These are phyloP conservation scores for Skeletonema grethae DNA, from an alignment of 108 stramenopile genomes.

Conservation along the genomic window DNA sequence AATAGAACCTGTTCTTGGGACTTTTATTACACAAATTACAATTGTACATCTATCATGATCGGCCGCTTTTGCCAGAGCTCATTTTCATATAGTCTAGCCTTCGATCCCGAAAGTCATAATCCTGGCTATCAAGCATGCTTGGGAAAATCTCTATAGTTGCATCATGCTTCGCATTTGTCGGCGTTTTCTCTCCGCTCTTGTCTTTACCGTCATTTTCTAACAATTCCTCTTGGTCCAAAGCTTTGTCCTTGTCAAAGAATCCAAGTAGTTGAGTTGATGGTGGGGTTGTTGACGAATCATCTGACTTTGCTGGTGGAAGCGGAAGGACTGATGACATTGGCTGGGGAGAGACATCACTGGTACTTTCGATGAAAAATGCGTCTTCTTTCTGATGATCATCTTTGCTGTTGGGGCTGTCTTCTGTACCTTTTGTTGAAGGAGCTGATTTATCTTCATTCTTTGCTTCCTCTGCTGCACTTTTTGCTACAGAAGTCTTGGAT, in stretches of 20 bases:
- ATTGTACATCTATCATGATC: background rate
- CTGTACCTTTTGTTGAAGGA: background rate
- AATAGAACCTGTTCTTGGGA: background rate
- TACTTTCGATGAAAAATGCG: background rate
- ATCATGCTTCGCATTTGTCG: background rate
- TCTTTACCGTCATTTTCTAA: background rate
- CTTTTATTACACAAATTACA: conserved; percentile 1
- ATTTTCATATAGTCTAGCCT: conserved; percentile 33
- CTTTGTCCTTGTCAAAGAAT: conserved; percentile 18
- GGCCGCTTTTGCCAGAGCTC: background rate
- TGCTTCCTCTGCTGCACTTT: background rate
- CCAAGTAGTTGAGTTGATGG: conserved; percentile 6
- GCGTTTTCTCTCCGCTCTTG: background rate
- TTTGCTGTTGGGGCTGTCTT: background rate
- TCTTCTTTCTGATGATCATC: background rate
- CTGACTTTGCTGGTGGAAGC: conserved; percentile 11
- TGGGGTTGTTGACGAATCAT: background rate
- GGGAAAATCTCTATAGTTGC: conserved; percentile 32
- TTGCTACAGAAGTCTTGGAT: background rate
- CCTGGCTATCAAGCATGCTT: conserved; percentile 34
- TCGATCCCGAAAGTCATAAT: conserved; percentile 45
- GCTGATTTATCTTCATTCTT: background rate
- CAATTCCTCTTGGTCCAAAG: background rate
- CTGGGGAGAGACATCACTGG: background rate
- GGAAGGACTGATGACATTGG: conserved; percentile 3